Percentiles rank a stretch among this genome's conserved stretches.
Evolutionary conservation across 805 yeast genomes (phyloP).

Genomic region (Limtongozyma cylindracea): DNA sequence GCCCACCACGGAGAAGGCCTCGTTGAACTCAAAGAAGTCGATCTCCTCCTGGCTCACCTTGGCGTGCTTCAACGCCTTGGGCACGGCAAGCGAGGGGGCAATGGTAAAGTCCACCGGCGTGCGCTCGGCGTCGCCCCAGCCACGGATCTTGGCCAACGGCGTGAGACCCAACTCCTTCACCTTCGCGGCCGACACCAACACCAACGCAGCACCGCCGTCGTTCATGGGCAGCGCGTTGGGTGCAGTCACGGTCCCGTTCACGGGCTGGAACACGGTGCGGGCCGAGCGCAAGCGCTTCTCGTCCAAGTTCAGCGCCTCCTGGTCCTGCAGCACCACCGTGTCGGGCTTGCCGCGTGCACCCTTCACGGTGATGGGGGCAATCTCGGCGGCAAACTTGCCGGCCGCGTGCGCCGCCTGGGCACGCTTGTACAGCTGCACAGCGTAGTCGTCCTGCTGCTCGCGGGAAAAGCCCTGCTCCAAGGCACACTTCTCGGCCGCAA

Average conservation of each 20-base stretch:
- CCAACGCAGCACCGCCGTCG: constrained; percentile 95
- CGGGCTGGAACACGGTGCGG: constrained; percentile 85
- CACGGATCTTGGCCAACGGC: constrained; percentile 72
- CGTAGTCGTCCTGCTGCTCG: constrained; percentile 76
- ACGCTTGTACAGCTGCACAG: constrained; percentile 62
- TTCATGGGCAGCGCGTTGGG: constrained; percentile 92
- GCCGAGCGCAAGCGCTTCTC: constrained; percentile 58
- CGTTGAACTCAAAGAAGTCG: constrained; percentile 88
- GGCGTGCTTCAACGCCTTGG: constrained; percentile 87
- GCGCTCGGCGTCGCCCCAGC: constrained; percentile 98
- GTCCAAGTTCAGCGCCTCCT: constrained; percentile 60
- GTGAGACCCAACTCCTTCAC: constrained; percentile 64
- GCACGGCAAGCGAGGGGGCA: constrained; percentile 86
- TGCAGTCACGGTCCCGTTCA: constrained; percentile 89
- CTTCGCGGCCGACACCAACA: constrained; percentile 67
- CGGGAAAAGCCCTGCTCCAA: constrained; percentile 52
- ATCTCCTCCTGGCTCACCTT: constrained; percentile 35
- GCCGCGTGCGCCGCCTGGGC: constrained; percentile 59
- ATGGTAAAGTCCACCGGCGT: constrained; percentile 88
- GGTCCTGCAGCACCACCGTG: constrained; percentile 45
- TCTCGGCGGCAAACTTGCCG: constrained; percentile 67
- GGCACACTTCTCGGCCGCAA: constrained; percentile 93
- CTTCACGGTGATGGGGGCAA: constrained; percentile 70
- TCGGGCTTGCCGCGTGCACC: constrained; percentile 83
- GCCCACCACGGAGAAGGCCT: constrained; percentile 95